These are phyloP conservation scores for Trichaptum fuscoviolaceum DNA, from an alignment of 768 basidiomycete genomes.

Conservation along the genomic window DNA sequence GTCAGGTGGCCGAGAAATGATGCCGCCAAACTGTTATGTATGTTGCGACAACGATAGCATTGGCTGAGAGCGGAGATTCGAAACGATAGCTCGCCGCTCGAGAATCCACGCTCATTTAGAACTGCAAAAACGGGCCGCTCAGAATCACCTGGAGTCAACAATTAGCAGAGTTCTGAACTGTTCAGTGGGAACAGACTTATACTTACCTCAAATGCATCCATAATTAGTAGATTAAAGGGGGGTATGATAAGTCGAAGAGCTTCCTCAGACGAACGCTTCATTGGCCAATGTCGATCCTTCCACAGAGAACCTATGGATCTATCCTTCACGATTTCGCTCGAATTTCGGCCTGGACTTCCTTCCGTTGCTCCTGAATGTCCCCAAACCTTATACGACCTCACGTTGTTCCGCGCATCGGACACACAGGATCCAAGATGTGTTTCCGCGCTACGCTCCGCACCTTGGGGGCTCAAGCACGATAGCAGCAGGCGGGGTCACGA, in stretches of 20 bases:
- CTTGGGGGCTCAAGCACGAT: not conserved
- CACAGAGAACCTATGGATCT: not conserved
- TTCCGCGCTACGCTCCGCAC: not conserved
- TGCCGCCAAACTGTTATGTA: not conserved
- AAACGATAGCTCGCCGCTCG: not conserved
- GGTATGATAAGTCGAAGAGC: not conserved
- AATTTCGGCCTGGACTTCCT: not conserved
- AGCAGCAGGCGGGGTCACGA: not conserved
- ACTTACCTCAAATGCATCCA: not conserved
- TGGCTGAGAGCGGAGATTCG: not conserved
- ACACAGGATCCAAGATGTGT: not conserved
- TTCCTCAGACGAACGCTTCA: not conserved
- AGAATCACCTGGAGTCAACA: not conserved
- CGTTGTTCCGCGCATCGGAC: not conserved
- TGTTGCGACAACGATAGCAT: not conserved
- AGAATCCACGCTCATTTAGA: not conserved
- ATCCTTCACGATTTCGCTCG: not conserved
- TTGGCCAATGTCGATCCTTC: not conserved
- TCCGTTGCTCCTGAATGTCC: too few species aligned
- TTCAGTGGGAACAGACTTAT: not conserved
- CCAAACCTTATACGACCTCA: too few species aligned
- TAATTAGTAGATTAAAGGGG: not conserved
- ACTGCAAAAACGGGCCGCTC: not conserved
- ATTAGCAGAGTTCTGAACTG: not conserved
- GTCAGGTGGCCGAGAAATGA: not conserved